Conservation (phyloP, 257 asterid genomes). For the Ballota nigra region DNA sequence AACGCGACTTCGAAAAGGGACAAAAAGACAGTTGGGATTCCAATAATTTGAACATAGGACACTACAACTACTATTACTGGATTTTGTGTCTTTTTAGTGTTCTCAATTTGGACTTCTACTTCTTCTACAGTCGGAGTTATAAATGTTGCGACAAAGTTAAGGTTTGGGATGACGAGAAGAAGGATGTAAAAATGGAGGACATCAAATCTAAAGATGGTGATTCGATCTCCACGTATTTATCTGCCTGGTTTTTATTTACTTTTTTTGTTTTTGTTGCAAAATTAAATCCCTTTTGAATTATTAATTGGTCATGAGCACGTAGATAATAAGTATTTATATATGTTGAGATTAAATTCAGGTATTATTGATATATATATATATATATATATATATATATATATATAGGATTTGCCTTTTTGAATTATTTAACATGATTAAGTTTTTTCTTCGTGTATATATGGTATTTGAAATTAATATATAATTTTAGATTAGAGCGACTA, state of each 20-base stretch:
- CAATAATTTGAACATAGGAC: conserved; percentile 55
- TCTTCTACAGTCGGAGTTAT: conserved; percentile 30
- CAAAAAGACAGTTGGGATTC: conserved; percentile 63
- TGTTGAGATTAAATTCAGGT: no score
- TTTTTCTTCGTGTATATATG: no score
- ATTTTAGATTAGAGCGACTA: no score
- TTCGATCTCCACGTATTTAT: neutral
- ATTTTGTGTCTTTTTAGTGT: conserved; percentile 38
- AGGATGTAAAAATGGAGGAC: neutral
- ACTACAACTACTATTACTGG: conserved; percentile 75
- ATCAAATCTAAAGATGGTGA: neutral
- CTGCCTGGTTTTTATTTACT: neutral
- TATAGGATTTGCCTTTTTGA: no score
- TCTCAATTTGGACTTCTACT: conserved; percentile 43
- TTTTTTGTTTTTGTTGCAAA: neutral
- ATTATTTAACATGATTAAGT: no score
- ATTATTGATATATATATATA: no score
- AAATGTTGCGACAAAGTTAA: conserved; percentile 30
- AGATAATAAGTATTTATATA: no score
- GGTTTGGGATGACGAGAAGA: conserved; percentile 37
- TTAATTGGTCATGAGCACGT: no score
- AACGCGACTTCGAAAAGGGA: conserved; percentile 31
- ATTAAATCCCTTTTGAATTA: no score
- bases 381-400: no score
- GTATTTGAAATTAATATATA: no score